Conservation (phyloP, 2,329 filamentous ascomycete species). For the Elsinoe necatrix region DNA sequence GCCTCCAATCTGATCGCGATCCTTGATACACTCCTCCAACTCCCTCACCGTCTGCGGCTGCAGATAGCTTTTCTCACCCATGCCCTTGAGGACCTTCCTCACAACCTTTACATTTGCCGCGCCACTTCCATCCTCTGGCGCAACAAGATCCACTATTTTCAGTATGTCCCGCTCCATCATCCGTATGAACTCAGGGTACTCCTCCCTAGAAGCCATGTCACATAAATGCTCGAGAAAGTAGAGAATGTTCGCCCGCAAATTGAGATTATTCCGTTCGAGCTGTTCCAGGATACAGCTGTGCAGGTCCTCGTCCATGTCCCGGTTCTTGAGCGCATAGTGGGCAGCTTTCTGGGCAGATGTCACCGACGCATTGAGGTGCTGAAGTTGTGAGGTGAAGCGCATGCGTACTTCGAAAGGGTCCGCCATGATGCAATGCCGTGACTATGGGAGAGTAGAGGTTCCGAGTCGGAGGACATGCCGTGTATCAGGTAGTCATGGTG, state of each 20-base stretch:
- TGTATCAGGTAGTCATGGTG: not conserved
- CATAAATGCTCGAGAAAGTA: constrained; percentile 96
- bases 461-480: not conserved
- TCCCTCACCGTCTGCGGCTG: constrained; percentile 65
- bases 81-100: constrained; percentile 54
- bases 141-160: constrained; percentile 83
- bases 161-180: constrained; percentile 96
- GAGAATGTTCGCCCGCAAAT: constrained; percentile 96
- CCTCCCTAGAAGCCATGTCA: constrained; percentile 70
- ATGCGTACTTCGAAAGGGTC: constrained; percentile 98
- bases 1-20: constrained; percentile 49
- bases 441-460: not conserved
- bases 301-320: constrained; percentile 91
- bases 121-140: constrained; percentile 75
- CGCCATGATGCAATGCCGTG: constrained; percentile 40
- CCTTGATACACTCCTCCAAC: constrained; percentile 74
- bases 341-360: constrained; percentile 86
- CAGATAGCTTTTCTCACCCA: constrained; percentile 61
- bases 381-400: constrained; percentile 84
- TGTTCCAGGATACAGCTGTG: constrained; percentile 97
- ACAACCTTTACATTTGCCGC: constrained; percentile 84
- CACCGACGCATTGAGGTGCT: constrained; percentile 84
- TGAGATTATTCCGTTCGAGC: constrained; percentile 90
- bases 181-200: constrained; percentile 70
- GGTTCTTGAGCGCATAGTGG: constrained; percentile 87